These are phyloP conservation scores for Pseudocercospora macadamiae DNA, from an alignment of 2,329 filamentous ascomycete genomes.

Conservation along the genomic window DNA sequence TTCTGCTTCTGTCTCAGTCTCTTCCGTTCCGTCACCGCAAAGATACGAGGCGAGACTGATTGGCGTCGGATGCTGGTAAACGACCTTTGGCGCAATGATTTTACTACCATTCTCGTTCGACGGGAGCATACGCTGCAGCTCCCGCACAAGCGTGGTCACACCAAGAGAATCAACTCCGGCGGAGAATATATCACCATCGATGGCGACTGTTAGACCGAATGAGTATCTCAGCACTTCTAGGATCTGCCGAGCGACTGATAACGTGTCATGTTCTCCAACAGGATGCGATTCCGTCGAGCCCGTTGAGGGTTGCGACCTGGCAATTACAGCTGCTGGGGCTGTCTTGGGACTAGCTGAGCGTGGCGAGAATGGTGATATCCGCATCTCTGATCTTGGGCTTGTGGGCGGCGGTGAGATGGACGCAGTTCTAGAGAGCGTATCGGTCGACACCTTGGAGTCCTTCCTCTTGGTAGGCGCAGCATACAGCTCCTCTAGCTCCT, in stretches of 20 bases:
- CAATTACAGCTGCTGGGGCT: background rate
- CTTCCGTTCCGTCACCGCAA: conserved; percentile 9
- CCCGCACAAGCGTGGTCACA: conserved; percentile 42
- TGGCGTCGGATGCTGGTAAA: conserved; percentile 47
- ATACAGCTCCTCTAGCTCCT: conserved; percentile 24
- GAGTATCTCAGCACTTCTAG: conserved; percentile 11
- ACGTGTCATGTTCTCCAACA: background rate
- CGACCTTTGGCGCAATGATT: conserved; percentile 42
- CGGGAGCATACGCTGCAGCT: conserved; percentile 13
- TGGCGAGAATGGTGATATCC: conserved; percentile 1
- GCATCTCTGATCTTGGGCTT: conserved; percentile 5
- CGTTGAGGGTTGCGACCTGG: background rate
- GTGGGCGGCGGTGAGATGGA: conserved; percentile 1
- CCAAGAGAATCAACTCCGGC: conserved; percentile 32
- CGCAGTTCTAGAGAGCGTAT: background rate
- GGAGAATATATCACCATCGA: conserved; percentile 19
- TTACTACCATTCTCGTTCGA: conserved; percentile 37
- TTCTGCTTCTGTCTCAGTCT: background rate
- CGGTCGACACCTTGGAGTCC: conserved; percentile 12
- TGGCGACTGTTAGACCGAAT: conserved; percentile 7
- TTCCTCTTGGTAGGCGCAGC: conserved; percentile 8
- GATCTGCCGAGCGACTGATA: conserved; percentile 14
- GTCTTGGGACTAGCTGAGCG: background rate
- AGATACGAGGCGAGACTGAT: conserved; percentile 44
- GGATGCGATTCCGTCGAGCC: background rate